Base-by-base conservation (phyloP, 495 filamentous ascomycete genomes). In the Filosporella fistucella region DNA sequence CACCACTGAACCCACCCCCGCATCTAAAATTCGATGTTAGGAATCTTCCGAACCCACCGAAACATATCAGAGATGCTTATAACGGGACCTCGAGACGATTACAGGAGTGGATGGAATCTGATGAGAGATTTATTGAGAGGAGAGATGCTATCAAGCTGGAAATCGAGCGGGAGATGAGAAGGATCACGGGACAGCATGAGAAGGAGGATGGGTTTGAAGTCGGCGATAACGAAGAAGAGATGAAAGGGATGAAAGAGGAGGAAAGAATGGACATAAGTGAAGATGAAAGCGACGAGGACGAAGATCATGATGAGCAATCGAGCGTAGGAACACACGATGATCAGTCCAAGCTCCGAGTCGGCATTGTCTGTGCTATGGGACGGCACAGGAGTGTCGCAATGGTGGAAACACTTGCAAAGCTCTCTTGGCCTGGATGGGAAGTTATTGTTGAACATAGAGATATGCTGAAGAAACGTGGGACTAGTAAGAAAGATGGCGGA, bases 341-440 rank as follows among this genome's bases (percentile, higher is more conserved):
- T 17, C 12, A 16, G n/a, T 26, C 13, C 13, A 28, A 39, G 16
- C 17, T 54, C 6, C 16, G 51, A 38, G 46, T 55, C 11, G 42
- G 52, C 17, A 50, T 55, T 22, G 39, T 12, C 20, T 55, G 52
- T 38, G 41, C 17, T 8, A 50, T 55, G 52, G 52, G 52, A 28
- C 21, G 40, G 24, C 51, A 54, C 26, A 43, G 51, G 28, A 54
- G 51, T 49, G 51, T 54, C 1, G 45, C 51, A 11, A 43, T 54
- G 23, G 51, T 54, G 10, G 51, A 54, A 22, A 23, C 40, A 8
- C 21, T 54, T 1, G 45, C 29, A 1, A 54, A 26, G 18, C 12
- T 48, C 1, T 5, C 38, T n/a, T 54, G 51, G 51, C 45, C 45
- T 17, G 51, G 41, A 13, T 54, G 51, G 51, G 38, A 44, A n/a